Percentiles rank a stretch among this genome's conserved stretches.
phyloP scores from a whole-genome alignment of 345 rosid genomes.

The Punica granatum region DNA sequence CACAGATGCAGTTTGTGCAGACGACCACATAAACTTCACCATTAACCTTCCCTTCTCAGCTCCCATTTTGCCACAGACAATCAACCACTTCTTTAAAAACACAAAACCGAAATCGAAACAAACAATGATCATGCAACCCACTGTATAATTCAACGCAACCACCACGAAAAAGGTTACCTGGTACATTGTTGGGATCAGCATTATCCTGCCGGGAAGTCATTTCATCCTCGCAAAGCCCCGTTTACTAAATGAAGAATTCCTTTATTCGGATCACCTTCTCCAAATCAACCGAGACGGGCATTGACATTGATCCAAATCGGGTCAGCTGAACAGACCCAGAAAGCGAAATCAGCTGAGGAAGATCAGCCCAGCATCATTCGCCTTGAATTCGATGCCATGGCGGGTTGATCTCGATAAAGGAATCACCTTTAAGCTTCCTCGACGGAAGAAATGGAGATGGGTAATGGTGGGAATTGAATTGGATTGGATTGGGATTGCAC shows the following conservation, averaged over 20 bases:
- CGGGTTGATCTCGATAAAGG: not conserved
- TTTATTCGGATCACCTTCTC: conserved; percentile 13
- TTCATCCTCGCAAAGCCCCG: conserved; percentile 24
- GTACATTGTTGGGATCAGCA: conserved; percentile 23
- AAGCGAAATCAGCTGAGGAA: not conserved
- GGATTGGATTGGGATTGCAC: not conserved
- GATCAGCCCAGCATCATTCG: not conserved
- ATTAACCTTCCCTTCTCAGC: conserved; percentile 1
- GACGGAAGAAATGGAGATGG: not conserved
- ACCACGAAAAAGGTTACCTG: conserved; percentile 26
- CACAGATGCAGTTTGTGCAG: not conserved
- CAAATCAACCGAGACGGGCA: conserved; percentile 13
- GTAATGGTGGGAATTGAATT: not conserved
- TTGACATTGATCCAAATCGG: not conserved
- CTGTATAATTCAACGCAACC: not conserved
- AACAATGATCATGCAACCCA: not conserved
- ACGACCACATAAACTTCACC: not conserved
- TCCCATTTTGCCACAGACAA: not conserved
- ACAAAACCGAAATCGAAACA: not conserved
- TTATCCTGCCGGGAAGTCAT: conserved; percentile 53
- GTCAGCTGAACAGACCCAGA: not conserved
- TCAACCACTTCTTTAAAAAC: not conserved
- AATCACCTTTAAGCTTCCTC: not conserved
- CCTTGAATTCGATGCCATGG: not conserved
- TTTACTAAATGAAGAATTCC: conserved; percentile 17